A percentile compares a stretch with the other conserved stretches of the same genome.
phyloP scores from a whole-genome alignment of 768 basidiomycete species.

The Russula compacta region DNA sequence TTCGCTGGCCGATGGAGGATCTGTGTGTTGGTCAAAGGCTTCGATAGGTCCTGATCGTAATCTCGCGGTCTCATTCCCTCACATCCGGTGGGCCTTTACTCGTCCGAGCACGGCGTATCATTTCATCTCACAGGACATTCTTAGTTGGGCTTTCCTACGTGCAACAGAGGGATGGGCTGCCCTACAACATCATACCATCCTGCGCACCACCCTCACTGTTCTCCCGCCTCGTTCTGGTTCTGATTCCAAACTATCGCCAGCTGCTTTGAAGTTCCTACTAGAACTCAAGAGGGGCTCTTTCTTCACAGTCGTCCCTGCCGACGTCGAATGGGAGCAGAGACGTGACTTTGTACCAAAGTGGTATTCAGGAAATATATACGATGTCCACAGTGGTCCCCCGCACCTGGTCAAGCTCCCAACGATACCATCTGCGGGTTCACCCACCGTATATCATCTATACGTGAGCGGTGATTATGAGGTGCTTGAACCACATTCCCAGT shows the following conservation, averaged over 20 bases:
- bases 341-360: conserved; percentile 39
- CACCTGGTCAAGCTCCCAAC: conserved; percentile 43
- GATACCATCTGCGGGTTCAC: conserved; percentile 32
- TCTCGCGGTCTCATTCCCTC: conserved; percentile 55
- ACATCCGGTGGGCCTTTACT: conserved; percentile 38
- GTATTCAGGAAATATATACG: conserved; percentile 85
- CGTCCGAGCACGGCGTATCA: neutral
- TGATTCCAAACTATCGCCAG: neutral
- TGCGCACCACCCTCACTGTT: conserved; percentile 56
- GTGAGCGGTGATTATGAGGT: conserved; percentile 84
- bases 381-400: conserved; percentile 43
- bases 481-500: conserved; percentile 1
- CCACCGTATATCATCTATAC: conserved; percentile 56
- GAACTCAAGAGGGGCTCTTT: conserved; percentile 66
- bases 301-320: conserved; percentile 53
- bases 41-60: conserved; percentile 35
- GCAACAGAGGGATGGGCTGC: conserved; percentile 81
- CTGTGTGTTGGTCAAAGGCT: conserved; percentile 48
- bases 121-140: neutral
- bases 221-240: conserved; percentile 32
- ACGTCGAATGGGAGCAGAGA: conserved; percentile 13
- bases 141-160: conserved; percentile 65
- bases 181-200: conserved; percentile 68
- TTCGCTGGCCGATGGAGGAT: conserved; percentile 55
- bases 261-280: conserved; percentile 42